phyloP scores from a whole-genome alignment of 1,284 basidiomycete species.

The Paramarasmius palmivorus region DNA sequence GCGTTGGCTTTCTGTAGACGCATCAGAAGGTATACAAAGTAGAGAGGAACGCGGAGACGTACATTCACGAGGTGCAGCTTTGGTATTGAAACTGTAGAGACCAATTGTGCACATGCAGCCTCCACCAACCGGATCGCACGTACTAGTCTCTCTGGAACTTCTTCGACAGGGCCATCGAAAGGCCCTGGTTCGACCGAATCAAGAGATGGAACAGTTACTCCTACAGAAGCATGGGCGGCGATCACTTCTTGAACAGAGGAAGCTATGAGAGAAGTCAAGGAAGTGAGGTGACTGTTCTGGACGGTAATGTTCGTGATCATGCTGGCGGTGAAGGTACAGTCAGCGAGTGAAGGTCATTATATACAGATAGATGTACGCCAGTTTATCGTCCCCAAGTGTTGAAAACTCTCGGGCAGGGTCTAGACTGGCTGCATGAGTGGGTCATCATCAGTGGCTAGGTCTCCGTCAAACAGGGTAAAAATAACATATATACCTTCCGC shows the following conservation, averaged over 20 bases:
- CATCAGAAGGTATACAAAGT: not conserved
- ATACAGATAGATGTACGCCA: too few species aligned
- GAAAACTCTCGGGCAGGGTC: too few species aligned
- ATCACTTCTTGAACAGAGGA: slow-evolving; percentile 16
- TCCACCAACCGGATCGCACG: slow-evolving; percentile 22
- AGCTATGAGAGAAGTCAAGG: slow-evolving; percentile 16
- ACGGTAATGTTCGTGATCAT: too few species aligned
- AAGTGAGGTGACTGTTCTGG: not conserved
- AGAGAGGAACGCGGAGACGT: not conserved
- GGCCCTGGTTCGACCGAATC: slow-evolving; percentile 16
- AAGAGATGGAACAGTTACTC: slow-evolving; percentile 15
- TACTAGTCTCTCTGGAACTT: slow-evolving; percentile 6
- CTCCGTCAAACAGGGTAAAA: too few species aligned
- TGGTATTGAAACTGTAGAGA: slow-evolving; percentile 21
- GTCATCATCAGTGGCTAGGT: too few species aligned
- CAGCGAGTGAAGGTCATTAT: too few species aligned
- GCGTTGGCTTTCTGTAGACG: slow-evolving; percentile 12
- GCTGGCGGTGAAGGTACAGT: too few species aligned
- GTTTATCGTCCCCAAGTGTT: too few species aligned
- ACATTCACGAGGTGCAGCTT: slow-evolving; percentile 25
- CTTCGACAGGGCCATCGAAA: slow-evolving; percentile 16
- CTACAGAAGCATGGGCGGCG: slow-evolving; percentile 14
- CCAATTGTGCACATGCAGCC: slow-evolving; percentile 26
- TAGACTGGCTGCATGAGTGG: too few species aligned
- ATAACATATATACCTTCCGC: too few species aligned